Conservation (phyloP, 345 rosid genomes). For the Acer campestre region DNA sequence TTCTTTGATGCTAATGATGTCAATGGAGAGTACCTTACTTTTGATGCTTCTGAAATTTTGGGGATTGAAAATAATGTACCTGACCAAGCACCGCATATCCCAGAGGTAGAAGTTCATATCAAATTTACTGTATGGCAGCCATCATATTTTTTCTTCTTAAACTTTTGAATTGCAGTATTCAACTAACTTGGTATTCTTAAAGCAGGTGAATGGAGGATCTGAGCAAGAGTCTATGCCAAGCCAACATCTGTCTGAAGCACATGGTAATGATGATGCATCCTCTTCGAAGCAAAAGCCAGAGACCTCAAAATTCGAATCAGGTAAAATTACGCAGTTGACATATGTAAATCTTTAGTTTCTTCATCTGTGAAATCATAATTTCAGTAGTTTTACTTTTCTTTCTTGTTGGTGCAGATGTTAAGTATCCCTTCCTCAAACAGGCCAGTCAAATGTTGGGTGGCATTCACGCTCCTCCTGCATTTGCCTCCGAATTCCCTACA, state of each 20-base stretch:
- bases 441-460: slow-evolving; percentile 81
- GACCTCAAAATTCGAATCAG: slow-evolving; percentile 43
- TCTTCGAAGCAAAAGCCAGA: slow-evolving; percentile 58
- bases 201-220: slow-evolving; percentile 47
- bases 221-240: slow-evolving; percentile 37
- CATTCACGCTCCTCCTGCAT: slow-evolving; percentile 68
- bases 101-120: slow-evolving; percentile 39
- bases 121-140: not conserved
- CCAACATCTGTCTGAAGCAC: slow-evolving; percentile 37
- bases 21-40: slow-evolving; percentile 35
- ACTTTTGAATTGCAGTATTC: slow-evolving; percentile 10
- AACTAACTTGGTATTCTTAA: slow-evolving; percentile 18
- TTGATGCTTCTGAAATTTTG: slow-evolving; percentile 56
- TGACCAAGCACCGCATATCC: slow-evolving; percentile 27
- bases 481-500: slow-evolving; percentile 68
- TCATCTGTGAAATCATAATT: not conserved
- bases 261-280: slow-evolving; percentile 46
- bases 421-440: slow-evolving; percentile 65
- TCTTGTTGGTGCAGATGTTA: slow-evolving; percentile 49
- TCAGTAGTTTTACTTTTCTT: not conserved
- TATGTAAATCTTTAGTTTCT: not conserved
- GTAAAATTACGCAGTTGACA: slow-evolving; percentile 37
- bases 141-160: not conserved
- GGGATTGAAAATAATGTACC: slow-evolving; percentile 32
- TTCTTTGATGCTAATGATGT: slow-evolving; percentile 65